phyloP scores from a whole-genome alignment of 306 rosid genomes.

The Quercus aquifolioides region DNA sequence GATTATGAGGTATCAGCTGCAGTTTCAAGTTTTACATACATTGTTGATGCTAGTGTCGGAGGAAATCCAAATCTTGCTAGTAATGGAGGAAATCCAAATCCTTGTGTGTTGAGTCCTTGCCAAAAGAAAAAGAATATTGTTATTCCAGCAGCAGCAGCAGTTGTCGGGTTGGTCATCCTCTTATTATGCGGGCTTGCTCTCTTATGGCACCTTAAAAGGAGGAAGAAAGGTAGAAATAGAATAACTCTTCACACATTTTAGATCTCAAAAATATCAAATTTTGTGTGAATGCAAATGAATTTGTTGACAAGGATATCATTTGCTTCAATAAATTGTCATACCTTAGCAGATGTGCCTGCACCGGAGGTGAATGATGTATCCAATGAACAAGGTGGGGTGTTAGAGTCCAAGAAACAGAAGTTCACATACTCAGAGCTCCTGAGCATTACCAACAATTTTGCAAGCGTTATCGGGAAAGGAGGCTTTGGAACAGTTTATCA shows the following conservation, averaged over 20 bases:
- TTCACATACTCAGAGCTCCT: conserved; percentile 37
- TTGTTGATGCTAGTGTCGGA: conserved; percentile 27
- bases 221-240: no score
- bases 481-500: conserved; percentile 52
- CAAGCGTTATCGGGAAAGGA: conserved; percentile 42
- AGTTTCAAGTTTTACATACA: background rate
- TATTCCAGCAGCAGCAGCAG: conserved; percentile 34
- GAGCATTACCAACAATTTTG: conserved; percentile 45
- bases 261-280: no score
- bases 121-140: conserved; percentile 12
- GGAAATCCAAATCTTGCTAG: conserved; percentile 21
- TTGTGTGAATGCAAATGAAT: no score
- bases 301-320: no score
- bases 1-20: background rate
- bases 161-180: conserved; percentile 26
- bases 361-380: no score
- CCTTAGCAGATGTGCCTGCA: no score
- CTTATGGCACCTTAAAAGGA: no score
- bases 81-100: background rate
- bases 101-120: conserved; percentile 30
- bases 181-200: conserved; percentile 12
- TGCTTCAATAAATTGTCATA: no score
- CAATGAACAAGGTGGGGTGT: no score
- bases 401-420: conserved; percentile 25
- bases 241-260: no score